Percentiles rank a stretch among this genome's conserved stretches.
Evolutionary conservation across 305 asterid genomes (phyloP).

Genomic region (Solanum hybrid): DNA sequence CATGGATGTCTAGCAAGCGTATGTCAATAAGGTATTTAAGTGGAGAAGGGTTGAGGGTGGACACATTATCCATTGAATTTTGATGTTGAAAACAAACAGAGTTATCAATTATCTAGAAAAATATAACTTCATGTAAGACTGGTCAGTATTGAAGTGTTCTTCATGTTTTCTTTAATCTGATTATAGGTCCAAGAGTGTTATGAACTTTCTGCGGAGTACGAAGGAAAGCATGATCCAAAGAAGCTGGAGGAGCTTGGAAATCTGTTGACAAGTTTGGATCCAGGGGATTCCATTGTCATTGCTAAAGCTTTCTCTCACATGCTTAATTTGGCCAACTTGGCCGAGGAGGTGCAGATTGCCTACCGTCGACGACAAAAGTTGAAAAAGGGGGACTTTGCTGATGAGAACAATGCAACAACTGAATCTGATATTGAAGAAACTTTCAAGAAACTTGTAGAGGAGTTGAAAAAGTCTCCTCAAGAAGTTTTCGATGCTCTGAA

Average conservation of each 20-base stretch:
- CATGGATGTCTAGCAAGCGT: background rate
- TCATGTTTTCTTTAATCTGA: background rate
- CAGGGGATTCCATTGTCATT: constrained; percentile 45
- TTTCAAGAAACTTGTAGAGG: constrained; percentile 32
- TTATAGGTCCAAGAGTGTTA: constrained; percentile 39
- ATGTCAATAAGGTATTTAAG: background rate
- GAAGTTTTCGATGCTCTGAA: constrained; percentile 41
- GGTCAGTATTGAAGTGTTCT: background rate
- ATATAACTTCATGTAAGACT: background rate
- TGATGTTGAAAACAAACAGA: background rate
- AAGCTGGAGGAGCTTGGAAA: constrained; percentile 42
- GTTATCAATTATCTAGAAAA: background rate
- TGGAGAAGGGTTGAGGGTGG: background rate
- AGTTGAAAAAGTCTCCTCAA: constrained; percentile 38
- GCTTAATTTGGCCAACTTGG: constrained; percentile 49
- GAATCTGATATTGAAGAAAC: constrained; percentile 50
- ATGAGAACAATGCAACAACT: constrained; percentile 37
- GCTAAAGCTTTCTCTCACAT: constrained; percentile 46
- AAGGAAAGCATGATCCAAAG: constrained; percentile 32
- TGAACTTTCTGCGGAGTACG: constrained; percentile 48
- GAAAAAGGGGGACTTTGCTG: constrained; percentile 37
- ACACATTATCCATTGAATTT: background rate
- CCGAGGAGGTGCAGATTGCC: constrained; percentile 50
- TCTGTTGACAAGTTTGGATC: constrained; percentile 39
- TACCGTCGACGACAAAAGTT: constrained; percentile 29